Base-by-base conservation (phyloP, 805 yeast species). In the Barnettozyma californica region DNA sequence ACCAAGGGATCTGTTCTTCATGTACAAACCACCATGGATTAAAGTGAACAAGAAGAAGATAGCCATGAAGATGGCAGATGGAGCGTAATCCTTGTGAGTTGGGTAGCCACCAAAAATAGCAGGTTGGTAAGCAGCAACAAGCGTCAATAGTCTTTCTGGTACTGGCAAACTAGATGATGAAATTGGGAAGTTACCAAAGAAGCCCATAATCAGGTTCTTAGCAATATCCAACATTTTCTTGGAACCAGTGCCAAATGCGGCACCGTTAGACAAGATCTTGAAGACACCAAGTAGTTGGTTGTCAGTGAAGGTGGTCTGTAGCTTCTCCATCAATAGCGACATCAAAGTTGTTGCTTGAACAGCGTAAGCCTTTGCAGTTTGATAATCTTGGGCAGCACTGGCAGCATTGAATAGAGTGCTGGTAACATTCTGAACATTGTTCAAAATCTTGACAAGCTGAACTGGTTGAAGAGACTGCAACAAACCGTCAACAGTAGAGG, bases 31-130 rank as follows among this genome's bases (percentile, higher is more conserved):
- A 4, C 68, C 44, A 57, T 81, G 82, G 0, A 70, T 69, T 1
- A 78, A 25, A 35, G 70, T 60, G 42, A 84, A 57, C 10, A 83
- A 46, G 13, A 69, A 64, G 56, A 81, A 84, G 5, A 77, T 66
- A 1, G 76, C 85, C 14, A 75, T 61, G 55, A 84, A 82, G 1
- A 84, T 62, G 4, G 78, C 78, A 52, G 77, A 69, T 20, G 89
- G 89, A 4, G 79, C 87, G 20, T 71, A 61, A 64, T 85, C 92
- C 10, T 58, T 58, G 21, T 46, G 41, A 11, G 31, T 29, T 13
- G 89, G 87, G 59, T 83, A 84, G 20, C 76, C 78, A 20, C 91
- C 91, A 64, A 83, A 83, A 44, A 81, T 66, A 13, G 77, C 69
- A 42, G 71, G 74, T 60, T 78, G 82, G 44, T 54, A 55, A n/a